phyloP scores from a whole-genome alignment of 768 basidiomycete species.

The Boletus pseudopeckii region DNA sequence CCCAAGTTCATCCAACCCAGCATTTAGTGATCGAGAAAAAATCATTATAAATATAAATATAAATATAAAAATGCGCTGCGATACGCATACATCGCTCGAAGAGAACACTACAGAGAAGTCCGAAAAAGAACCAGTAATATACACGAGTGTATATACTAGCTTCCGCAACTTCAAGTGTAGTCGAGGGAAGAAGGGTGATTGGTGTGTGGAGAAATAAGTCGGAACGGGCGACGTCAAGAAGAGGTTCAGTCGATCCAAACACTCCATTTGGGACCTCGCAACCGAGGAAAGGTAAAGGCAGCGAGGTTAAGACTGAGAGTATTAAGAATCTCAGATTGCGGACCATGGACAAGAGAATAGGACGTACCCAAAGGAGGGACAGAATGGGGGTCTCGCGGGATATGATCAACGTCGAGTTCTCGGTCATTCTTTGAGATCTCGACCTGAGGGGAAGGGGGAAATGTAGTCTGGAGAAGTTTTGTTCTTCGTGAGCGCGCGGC shows the following conservation, averaged over 20 bases:
- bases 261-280: background rate
- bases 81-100: background rate
- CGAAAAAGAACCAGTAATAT: constrained; percentile 1
- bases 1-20: background rate
- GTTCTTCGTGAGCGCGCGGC: background rate
- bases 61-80: background rate
- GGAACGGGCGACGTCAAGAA: background rate
- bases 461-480: background rate
- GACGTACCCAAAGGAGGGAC: background rate
- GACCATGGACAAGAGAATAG: background rate
- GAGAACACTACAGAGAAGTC: background rate
- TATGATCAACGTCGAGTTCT: background rate
- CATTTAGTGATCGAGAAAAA: background rate
- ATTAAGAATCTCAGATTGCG: background rate
- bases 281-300: constrained; percentile 4
- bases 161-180: background rate
- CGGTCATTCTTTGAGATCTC: background rate
- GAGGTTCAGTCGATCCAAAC: background rate
- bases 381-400: background rate
- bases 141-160: background rate
- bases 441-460: background rate
- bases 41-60: background rate
- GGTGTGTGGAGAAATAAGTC: background rate
- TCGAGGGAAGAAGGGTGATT: background rate
- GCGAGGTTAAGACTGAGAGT: background rate